Base-by-base conservation (phyloP, 805 yeast genomes). In the Kodamaea kaohsiungensis region DNA sequence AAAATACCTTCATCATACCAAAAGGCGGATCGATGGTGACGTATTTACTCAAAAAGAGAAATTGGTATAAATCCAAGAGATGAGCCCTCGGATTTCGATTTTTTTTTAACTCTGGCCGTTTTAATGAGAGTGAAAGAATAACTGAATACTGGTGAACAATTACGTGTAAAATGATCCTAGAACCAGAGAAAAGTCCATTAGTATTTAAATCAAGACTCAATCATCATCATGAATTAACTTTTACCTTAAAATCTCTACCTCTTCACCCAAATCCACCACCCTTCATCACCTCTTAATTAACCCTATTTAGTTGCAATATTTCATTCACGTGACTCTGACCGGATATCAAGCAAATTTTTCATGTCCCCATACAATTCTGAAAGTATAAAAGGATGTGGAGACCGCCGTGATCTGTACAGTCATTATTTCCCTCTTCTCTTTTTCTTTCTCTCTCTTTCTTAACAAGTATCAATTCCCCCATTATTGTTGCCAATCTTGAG, bases 401-500 rank as follows among this genome's bases (percentile, higher is more conserved):
- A 17, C 39, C 51, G 51, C 56, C 38, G 49, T 38, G 49, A 52
- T 40, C 53, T 48, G 19, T 39, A 49, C 54, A 43, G 46, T 46
- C 17, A 51, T 51, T 53, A 40, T 58, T 53, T 54, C 46, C 51
- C 49, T 52, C 51, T 53, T 54, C 55, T 58, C 57, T 61, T 50
- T 53, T 54, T 65, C 70, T 65, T 70, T 65, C 71, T 71, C 76
- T 75, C 73, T 66, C 70, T 65, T 60, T 69, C 76, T 71, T 73
- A 71, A 68, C 68, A 61, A 65, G 65, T 59, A 66, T 68, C 69
- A 63, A 59, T 58, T 56, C 63, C 64, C 35, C 62, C 61, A 56
- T 56, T 49, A 58, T 58, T 55, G 59, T 61, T 62, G 62, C 64
- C 54, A 50, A 37, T 45, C 49, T 18, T 17, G 49, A 30, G 49